These are phyloP conservation scores for Aspergillus sp. DNA, from an alignment of 2,329 filamentous ascomycete genomes.

Conservation along the genomic window DNA sequence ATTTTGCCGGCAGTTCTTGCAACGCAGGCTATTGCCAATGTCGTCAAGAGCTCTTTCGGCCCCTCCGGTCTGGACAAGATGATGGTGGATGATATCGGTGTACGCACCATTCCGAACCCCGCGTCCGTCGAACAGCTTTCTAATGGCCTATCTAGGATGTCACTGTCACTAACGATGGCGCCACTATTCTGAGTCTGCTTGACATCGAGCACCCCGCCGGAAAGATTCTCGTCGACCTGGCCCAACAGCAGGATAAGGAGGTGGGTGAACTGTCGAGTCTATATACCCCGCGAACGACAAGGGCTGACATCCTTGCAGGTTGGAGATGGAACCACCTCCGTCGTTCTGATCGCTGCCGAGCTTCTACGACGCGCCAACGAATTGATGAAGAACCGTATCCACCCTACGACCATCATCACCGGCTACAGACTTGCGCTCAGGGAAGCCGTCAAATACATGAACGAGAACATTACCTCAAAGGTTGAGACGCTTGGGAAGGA, in stretches of 20 bases:
- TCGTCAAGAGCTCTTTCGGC: constrained; percentile 98
- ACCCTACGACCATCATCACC: constrained; percentile 98
- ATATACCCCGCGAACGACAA: neutral
- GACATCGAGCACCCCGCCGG: constrained; percentile 97
- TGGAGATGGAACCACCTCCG: constrained; percentile 95
- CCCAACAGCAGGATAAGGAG: constrained; percentile 98
- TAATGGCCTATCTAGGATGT: constrained; percentile 66
- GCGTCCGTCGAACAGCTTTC: constrained; percentile 10
- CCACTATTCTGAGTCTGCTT: constrained; percentile 90
- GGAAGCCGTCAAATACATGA: constrained; percentile 98
- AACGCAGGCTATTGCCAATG: constrained; percentile 96
- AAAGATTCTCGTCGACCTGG: constrained; percentile 96
- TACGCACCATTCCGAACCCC: constrained; percentile 48
- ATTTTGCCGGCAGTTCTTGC: constrained; percentile 67
- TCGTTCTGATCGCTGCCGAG: constrained; percentile 95
- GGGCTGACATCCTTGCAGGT: constrained; percentile 50
- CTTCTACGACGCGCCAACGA: constrained; percentile 92
- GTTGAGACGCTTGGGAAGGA: constrained; percentile 89
- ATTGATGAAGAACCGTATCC: constrained; percentile 99
- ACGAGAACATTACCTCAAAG: constrained; percentile 95
- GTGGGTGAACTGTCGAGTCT: constrained; percentile 26
- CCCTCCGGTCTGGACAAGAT: constrained; percentile 98
- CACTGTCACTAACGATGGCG: constrained; percentile 97
- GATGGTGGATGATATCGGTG: constrained; percentile 99
- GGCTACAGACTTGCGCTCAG: constrained; percentile 93